Conservation (phyloP, 2,329 filamentous ascomycete genomes). For the Pestalotiopsis sp. region DNA sequence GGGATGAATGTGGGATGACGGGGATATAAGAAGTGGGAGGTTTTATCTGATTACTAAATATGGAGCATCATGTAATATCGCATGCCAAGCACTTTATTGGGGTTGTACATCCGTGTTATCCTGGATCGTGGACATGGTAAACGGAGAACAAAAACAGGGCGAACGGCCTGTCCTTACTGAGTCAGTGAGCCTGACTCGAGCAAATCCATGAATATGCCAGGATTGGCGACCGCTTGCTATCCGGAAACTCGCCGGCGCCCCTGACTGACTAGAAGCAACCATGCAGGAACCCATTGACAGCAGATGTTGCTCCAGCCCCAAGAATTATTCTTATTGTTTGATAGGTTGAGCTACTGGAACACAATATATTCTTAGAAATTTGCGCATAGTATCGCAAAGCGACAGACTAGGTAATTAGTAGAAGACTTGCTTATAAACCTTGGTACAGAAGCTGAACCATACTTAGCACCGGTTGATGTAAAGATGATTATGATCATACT, state of each 20-base stretch:
- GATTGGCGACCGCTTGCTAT: background rate
- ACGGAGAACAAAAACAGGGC: background rate
- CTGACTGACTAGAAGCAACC: too few relatives aligned
- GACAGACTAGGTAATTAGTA: too few relatives aligned
- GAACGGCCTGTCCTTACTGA: background rate
- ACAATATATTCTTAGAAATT: too few relatives aligned
- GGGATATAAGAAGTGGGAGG: background rate
- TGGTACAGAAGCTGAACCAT: too few relatives aligned
- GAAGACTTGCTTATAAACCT: too few relatives aligned
- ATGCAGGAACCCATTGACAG: too few relatives aligned
- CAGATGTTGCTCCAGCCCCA: too few relatives aligned
- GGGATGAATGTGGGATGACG: background rate
- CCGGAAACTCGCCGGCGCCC: background rate
- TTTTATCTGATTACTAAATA: background rate
- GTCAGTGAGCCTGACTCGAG: background rate
- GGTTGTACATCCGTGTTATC: background rate
- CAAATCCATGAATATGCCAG: background rate
- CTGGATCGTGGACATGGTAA: background rate
- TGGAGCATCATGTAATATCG: background rate
- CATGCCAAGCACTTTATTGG: background rate
- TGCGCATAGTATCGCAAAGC: too few relatives aligned
- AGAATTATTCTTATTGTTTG: too few relatives aligned
- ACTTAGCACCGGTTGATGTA: too few relatives aligned
- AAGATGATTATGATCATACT: too few relatives aligned
- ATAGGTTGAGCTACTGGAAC: too few relatives aligned